Evolutionary conservation across 140 eudicot species (phyloP), one percentile per base, ranked within the genome.

Genomic region (Senecio squalidus): DNA sequence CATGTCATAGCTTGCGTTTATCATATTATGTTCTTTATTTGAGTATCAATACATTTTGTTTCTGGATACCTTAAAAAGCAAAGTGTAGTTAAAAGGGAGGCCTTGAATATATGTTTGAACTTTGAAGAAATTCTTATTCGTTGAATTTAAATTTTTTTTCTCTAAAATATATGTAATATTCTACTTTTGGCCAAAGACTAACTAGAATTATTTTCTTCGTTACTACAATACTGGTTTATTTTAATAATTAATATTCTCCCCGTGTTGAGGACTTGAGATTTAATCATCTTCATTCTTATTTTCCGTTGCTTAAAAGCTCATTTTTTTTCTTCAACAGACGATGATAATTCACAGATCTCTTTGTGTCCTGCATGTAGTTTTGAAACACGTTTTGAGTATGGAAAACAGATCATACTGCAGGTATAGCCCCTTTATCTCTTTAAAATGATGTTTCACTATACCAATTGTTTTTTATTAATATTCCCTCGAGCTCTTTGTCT

Each of bases 331-430:
- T 62, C 41, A 41, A 66, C 94, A 88, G 96, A 79, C 43, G 55
- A 73, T 56, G 67, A 74, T 88, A 68, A 81, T 81, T 71, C 76
- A 69, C 39, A 74, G 77, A 62, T 76, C 91, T 67, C 79, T 88
- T 44, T 71, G 84, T 24, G 71, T 88, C 45, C 59, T 88, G 23
- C 84, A 69, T 74, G 67, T 64, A 53, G 71, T 75, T 66, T 74
- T 84, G 75, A 74, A 64, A 55, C 71, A 68, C 70, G 41, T 75
- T 31, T 43, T 68, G 36, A 44, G 59, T 64, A 68, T 64, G 73
- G 80, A 76, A 43, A 76, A 64, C 70, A 71, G 59, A 49, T 24
- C 22, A 24, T 17, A 39, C 38, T 7, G 47, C 62, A 71, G 96
- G 96, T 78, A 75, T 16, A 46, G 29, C 43, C 13, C n/a, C 29